A percentile compares a stretch with the other conserved stretches of the same genome.
These are phyloP conservation scores for Malus asiatica DNA, from an alignment of 306 rosid species.

Conservation along the genomic window DNA sequence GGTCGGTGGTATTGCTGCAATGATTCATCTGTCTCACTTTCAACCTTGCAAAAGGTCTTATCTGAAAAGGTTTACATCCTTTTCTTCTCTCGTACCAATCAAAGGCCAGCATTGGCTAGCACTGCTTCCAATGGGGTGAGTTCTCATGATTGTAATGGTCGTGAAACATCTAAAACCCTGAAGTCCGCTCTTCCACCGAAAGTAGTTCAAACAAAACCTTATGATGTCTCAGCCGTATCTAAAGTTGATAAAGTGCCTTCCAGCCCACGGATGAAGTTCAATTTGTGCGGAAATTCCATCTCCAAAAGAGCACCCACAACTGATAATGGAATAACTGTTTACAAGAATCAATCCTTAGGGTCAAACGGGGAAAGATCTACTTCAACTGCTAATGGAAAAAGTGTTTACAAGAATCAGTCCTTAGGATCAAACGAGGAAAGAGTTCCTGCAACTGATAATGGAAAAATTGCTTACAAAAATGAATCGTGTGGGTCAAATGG, in stretches of 20 bases:
- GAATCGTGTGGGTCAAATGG: not conserved
- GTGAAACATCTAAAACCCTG: conserved; percentile 38
- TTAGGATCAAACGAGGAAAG: not conserved
- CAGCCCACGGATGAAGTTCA: conserved; percentile 43
- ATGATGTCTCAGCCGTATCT: conserved; percentile 30
- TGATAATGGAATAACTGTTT: conserved; percentile 51
- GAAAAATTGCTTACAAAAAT: not conserved
- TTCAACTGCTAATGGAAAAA: not conserved
- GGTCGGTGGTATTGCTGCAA: conserved; percentile 94
- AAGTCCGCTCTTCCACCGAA: conserved; percentile 42
- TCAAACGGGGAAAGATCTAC: conserved; percentile 7
- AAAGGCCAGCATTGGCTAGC: conserved; percentile 46
- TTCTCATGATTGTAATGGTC: conserved; percentile 57
- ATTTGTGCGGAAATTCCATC: conserved; percentile 43
- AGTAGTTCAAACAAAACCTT: conserved; percentile 34
- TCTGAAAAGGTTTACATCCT: conserved; percentile 93
- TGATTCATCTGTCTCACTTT: conserved; percentile 72
- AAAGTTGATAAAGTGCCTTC: conserved; percentile 50
- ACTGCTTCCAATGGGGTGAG: conserved; percentile 52
- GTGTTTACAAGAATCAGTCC: not conserved
- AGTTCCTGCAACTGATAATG: not conserved
- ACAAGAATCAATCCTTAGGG: conserved; percentile 30
- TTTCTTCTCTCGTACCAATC: conserved; percentile 86
- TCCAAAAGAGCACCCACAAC: conserved; percentile 38
- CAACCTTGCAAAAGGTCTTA: conserved; percentile 77